A percentile compares a stretch with the other conserved stretches of the same genome.
phyloP scores from a whole-genome alignment of 768 basidiomycete genomes.

The Chalciporus pseudorubinellus region DNA sequence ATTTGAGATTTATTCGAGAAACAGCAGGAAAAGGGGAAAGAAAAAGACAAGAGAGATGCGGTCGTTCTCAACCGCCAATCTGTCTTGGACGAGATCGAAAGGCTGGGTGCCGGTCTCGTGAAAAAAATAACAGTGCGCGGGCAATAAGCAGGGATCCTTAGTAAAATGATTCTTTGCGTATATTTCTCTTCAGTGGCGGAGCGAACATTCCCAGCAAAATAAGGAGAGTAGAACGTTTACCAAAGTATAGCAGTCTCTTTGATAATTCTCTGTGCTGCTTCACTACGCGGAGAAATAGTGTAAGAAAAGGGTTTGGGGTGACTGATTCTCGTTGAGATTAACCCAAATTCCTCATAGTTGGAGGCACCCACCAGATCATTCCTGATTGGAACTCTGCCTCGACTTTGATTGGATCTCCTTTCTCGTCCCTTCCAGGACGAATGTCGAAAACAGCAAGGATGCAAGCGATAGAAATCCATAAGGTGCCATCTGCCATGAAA shows the following conservation, averaged over 20 bases:
- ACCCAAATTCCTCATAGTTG: not conserved
- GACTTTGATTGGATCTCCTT: constrained; percentile 16
- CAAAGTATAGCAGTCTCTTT: constrained; percentile 27
- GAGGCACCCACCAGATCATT: constrained; percentile 29
- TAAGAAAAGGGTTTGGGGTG: constrained; percentile 32
- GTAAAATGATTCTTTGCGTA: not conserved
- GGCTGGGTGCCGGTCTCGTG: constrained; percentile 71
- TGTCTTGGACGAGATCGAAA: constrained; percentile 70
- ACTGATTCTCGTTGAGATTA: constrained; percentile 16
- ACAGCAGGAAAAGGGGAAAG: constrained; percentile 31
- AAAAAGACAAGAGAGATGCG: constrained; percentile 51
- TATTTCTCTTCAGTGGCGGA: not conserved
- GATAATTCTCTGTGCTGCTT: constrained; percentile 25
- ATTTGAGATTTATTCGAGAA: not conserved
- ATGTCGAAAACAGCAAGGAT: constrained; percentile 30
- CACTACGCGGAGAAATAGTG: constrained; percentile 31
- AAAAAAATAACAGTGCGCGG: constrained; percentile 37
- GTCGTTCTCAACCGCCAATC: constrained; percentile 67
- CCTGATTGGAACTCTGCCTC: constrained; percentile 28
- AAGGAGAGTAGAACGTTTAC: constrained; percentile 1
- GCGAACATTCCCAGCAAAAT: not conserved
- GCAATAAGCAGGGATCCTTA: not conserved
- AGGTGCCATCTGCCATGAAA: constrained; percentile 41
- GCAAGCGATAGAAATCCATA: constrained; percentile 36
- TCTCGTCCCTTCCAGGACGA: constrained; percentile 17